Percentiles rank a stretch among this genome's conserved stretches.
These are phyloP conservation scores for Arbutus unedo DNA, from an alignment of 148 eudicot species.

Conservation along the genomic window DNA sequence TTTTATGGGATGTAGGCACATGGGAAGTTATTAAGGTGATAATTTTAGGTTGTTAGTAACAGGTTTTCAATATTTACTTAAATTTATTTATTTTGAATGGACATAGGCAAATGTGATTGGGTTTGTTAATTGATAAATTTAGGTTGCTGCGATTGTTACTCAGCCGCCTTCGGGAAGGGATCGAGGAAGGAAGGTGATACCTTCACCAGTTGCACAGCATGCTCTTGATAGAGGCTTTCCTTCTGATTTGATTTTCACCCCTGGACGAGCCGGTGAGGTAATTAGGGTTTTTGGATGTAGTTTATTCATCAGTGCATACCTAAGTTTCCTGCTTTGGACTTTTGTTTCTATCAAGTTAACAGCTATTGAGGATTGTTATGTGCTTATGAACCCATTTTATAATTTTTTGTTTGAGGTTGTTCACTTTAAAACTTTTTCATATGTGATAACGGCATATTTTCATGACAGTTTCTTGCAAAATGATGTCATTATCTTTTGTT, in stretches of 20 bases:
- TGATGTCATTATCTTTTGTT: not conserved
- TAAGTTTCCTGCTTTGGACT: not conserved
- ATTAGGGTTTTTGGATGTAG: slow-evolving; percentile 12
- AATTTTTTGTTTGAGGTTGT: not conserved
- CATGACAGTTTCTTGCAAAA: not conserved
- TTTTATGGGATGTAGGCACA: not conserved
- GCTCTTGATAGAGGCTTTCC: slow-evolving; percentile 88
- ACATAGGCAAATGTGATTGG: not conserved
- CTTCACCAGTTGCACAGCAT: slow-evolving; percentile 86
- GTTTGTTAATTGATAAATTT: slow-evolving; percentile 16
- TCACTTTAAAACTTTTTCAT: not conserved
- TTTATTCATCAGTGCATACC: not conserved
- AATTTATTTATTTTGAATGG: no score
- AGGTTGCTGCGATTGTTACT: slow-evolving; percentile 90
- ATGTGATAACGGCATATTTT: not conserved
- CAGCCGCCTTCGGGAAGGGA: slow-evolving; percentile 82
- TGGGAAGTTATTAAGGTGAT: not conserved
- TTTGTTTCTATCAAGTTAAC: not conserved
- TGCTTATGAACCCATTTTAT: not conserved
- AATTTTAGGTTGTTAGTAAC: no score
- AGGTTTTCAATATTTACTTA: no score
- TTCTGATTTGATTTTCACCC: slow-evolving; percentile 78
- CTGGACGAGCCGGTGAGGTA: slow-evolving; percentile 81
- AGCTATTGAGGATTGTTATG: no score
- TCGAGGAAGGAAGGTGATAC: slow-evolving; percentile 74